A percentile compares a stretch with the other conserved stretches of the same genome.
These are phyloP conservation scores for Scolecobasidium constrictum DNA, from an alignment of 2,329 filamentous ascomycete genomes.

Conservation along the genomic window DNA sequence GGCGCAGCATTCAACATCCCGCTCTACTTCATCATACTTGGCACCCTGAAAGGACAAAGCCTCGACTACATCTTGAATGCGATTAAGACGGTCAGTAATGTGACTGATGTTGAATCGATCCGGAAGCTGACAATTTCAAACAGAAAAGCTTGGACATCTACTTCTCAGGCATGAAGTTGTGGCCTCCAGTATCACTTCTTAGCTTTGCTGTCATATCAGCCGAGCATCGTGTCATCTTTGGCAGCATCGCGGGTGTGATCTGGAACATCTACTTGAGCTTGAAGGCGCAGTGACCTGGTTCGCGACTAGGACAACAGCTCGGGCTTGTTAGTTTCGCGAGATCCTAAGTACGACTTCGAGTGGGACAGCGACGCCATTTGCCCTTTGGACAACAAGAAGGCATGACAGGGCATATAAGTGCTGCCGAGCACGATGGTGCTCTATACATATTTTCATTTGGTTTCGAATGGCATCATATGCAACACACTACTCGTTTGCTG, in stretches of 20 bases:
- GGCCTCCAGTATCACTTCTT: slow-evolving; percentile 58
- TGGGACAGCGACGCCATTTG: no score
- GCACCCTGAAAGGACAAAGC: slow-evolving; percentile 32
- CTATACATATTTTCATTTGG: no score
- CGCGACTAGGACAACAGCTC: no score
- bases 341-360: no score
- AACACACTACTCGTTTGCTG: no score
- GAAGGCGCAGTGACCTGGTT: background rate
- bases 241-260: slow-evolving; percentile 57
- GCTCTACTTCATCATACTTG: slow-evolving; percentile 50
- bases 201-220: slow-evolving; percentile 66
- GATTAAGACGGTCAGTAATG: slow-evolving; percentile 20
- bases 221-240: slow-evolving; percentile 58
- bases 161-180: slow-evolving; percentile 59
- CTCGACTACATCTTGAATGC: slow-evolving; percentile 20
- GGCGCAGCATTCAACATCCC: slow-evolving; percentile 56
- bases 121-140: slow-evolving; percentile 22
- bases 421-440: no score
- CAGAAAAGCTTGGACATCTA: slow-evolving; percentile 38
- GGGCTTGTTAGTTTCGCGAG: no score
- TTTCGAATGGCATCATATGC: no score
- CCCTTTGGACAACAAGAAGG: no score
- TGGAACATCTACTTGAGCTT: slow-evolving; percentile 66
- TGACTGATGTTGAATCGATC: slow-evolving; percentile 20
- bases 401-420: no score